Evolutionary conservation across 257 asterid genomes (phyloP), one percentile per base, ranked within the genome.

Genomic region (Salvia splendens): DNA sequence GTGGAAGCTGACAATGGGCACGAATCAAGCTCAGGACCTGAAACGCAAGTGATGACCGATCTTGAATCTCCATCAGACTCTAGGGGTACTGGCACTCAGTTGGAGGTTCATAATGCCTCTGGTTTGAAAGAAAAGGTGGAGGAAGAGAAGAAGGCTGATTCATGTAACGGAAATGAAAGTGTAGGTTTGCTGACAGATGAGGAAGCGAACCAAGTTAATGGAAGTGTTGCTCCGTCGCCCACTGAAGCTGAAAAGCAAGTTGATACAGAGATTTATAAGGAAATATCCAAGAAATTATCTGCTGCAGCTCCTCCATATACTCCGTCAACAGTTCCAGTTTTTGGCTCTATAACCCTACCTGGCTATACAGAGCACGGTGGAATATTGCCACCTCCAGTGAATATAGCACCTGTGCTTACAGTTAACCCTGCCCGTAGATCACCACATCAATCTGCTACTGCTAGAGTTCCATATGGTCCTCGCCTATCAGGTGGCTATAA

Each of bases 241-340:
- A 63, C 75, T 56, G 81, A 76, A 80, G 82, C 77, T 60, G 92
- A 83, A 68, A 84, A 75, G 75, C 88, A 68, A 76, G 69, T 70
- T 55, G 86, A 79, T 68, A 8, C 77, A 8, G 94, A 83, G 75
- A 76, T 67, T 8, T 89, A 77, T 73, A 86, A 83, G 79, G 92
- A 85, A 64, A 70, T 84, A 20, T 72, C 81, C 73, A 89, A 83
- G 77, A 89, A 89, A 80, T 84, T 89, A 54, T 87, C 95, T 12
- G 95, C 96, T 33, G 85, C 96, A 49, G 96, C 96, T 28, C 91
- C 95, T 60, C 96, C 96, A 15, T 89, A 78, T 78, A 89, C 75
- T 71, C 96, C 96, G 11, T 77, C 93, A 6, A 72, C 69, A 48
- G 38, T 78, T 57, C 91, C 87, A 41, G 82, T 83, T 52, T 85